A percentile compares a stretch with the other conserved stretches of the same genome.
These are phyloP conservation scores for Xerocomus amazonicus DNA, from an alignment of 1,284 basidiomycete genomes.

Conservation along the genomic window DNA sequence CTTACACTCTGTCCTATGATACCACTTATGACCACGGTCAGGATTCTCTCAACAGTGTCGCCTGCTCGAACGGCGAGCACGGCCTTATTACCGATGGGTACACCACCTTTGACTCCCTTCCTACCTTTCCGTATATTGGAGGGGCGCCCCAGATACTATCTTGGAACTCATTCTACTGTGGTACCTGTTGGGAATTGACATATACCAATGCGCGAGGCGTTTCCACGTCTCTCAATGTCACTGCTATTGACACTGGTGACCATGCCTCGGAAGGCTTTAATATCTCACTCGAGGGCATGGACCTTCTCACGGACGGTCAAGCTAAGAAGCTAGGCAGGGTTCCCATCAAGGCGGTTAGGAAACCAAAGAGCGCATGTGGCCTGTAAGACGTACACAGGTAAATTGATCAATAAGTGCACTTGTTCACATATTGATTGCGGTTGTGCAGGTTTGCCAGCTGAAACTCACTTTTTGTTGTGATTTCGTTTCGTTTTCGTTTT, in stretches of 20 bases:
- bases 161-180: constrained; percentile 22
- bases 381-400: constrained; percentile 8
- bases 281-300: constrained; percentile 29
- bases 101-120: constrained; percentile 43
- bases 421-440: not conserved
- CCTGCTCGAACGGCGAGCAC: constrained; percentile 46
- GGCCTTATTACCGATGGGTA: constrained; percentile 40
- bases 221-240: constrained; percentile 25
- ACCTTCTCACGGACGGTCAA: constrained; percentile 15
- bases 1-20: constrained; percentile 17
- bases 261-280: constrained; percentile 36
- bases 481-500: too few relatives aligned
- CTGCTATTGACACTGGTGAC: constrained; percentile 44
- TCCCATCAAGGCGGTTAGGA: constrained; percentile 8
- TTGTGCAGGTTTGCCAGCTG: not conserved
- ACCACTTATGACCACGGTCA: constrained; percentile 37
- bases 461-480: not conserved
- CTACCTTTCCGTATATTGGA: constrained; percentile 49
- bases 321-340: constrained; percentile 6
- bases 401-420: not conserved
- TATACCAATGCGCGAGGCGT: constrained; percentile 27
- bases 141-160: constrained; percentile 37
- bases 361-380: constrained; percentile 11
- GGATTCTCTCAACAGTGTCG: constrained; percentile 36
- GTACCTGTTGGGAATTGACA: constrained; percentile 26